Conservation (phyloP, 352 stramenopile genomes). For the Aphanomyces stellatus region DNA sequence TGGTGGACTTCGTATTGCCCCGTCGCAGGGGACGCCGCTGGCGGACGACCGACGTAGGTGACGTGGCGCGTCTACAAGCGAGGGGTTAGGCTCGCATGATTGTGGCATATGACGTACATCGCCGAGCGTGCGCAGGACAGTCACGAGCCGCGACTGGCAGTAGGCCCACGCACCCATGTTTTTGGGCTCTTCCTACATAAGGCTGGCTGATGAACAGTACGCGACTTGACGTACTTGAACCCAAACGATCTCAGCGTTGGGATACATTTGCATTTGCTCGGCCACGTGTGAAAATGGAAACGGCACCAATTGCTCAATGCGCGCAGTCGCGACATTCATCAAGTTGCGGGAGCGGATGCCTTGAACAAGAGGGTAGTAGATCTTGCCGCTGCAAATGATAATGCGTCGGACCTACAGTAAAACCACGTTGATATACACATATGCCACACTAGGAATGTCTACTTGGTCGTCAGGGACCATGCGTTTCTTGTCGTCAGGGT, state of each 20-base stretch:
- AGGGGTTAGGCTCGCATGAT: background rate
- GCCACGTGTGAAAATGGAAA: slow-evolving; percentile 97
- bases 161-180: slow-evolving; percentile 98
- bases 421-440: slow-evolving; percentile 14
- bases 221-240: slow-evolving; percentile 49
- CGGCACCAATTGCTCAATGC: slow-evolving; percentile 86
- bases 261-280: slow-evolving; percentile 82
- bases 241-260: slow-evolving; percentile 95
- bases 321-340: slow-evolving; percentile 52
- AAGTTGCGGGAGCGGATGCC: slow-evolving; percentile 46
- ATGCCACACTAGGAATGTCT: background rate
- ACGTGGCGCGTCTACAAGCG: slow-evolving; percentile 23
- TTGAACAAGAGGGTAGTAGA: slow-evolving; percentile 74
- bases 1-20: slow-evolving; percentile 92
- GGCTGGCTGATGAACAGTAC: background rate
- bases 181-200: slow-evolving; percentile 90
- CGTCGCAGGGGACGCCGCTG: slow-evolving; percentile 94
- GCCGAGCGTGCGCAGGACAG: slow-evolving; percentile 81
- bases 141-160: slow-evolving; percentile 88
- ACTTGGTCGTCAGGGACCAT: slow-evolving; percentile 62
- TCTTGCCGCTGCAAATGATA: slow-evolving; percentile 74
- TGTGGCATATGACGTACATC: slow-evolving; percentile 26
- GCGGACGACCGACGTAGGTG: slow-evolving; percentile 91
- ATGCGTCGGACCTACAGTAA: slow-evolving; percentile 52
- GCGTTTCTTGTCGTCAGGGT: slow-evolving; percentile 54